Evolutionary conservation across 148 eudicot species (phyloP).

Genomic region (Diospyros lotus): DNA sequence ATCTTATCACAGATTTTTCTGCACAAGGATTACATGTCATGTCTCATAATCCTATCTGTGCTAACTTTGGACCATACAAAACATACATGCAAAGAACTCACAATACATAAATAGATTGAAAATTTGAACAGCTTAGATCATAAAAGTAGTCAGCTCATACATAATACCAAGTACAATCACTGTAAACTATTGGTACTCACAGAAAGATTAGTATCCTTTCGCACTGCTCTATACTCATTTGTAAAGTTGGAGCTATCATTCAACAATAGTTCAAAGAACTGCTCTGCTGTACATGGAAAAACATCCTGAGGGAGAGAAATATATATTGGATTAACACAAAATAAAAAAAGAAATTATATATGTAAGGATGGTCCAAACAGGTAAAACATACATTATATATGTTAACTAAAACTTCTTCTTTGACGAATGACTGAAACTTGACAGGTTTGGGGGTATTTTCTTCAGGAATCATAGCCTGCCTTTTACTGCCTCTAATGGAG

Average conservation of each 20-base stretch:
- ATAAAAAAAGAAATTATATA: background rate
- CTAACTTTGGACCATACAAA: too few relatives aligned
- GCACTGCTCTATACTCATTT: conserved; percentile 62
- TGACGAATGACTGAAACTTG: conserved; percentile 72
- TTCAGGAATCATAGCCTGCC: conserved; percentile 42
- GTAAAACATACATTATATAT: conserved; percentile 57
- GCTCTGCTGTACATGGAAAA: conserved; percentile 75
- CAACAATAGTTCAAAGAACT: conserved; percentile 66
- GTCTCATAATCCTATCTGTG: too few relatives aligned
- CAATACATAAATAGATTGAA: too few relatives aligned
- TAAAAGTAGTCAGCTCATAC: too few relatives aligned
- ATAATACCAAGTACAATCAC: too few relatives aligned
- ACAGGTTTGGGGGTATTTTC: conserved; percentile 45
- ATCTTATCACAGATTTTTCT: too few relatives aligned
- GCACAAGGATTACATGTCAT: too few relatives aligned
- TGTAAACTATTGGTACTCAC: conserved; percentile 10
- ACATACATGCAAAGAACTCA: too few relatives aligned
- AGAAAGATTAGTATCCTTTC: conserved; percentile 73
- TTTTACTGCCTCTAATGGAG: conserved; percentile 46
- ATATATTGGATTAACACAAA: conserved; percentile 1
- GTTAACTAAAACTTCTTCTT: conserved; percentile 65
- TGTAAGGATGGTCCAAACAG: background rate
- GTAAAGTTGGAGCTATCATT: conserved; percentile 63
- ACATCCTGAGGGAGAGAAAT: conserved; percentile 42
- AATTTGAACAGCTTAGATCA: too few relatives aligned